Evolutionary conservation across 352 stramenopile species (phyloP).

Genomic region (Pythium insidiosum): DNA sequence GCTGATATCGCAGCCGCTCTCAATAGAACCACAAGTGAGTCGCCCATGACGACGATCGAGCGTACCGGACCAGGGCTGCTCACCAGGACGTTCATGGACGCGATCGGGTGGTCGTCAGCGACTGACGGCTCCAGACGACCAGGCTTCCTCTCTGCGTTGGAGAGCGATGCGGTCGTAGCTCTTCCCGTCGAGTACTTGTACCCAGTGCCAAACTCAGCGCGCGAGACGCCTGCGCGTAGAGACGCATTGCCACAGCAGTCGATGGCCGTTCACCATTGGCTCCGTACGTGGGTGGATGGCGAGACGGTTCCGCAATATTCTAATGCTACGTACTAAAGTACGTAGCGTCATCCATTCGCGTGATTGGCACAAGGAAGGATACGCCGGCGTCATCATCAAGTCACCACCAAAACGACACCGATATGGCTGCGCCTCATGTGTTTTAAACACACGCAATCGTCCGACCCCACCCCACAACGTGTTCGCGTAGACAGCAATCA

Average conservation of each 20-base stretch:
- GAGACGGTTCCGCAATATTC: neutral
- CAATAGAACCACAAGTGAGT: neutral
- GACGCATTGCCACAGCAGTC: slow-evolving; percentile 2
- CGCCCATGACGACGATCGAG: slow-evolving; percentile 35
- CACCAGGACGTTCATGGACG: slow-evolving; percentile 37
- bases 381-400: too few relatives aligned
- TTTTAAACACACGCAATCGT: too few relatives aligned
- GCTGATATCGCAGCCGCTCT: neutral
- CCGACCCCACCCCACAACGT: too few relatives aligned
- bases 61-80: slow-evolving; percentile 40
- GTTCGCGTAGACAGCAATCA: too few relatives aligned
- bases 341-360: neutral
- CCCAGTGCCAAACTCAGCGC: slow-evolving; percentile 24
- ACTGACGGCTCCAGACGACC: neutral
- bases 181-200: slow-evolving; percentile 29
- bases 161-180: slow-evolving; percentile 16
- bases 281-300: slow-evolving; percentile 18
- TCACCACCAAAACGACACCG: too few relatives aligned
- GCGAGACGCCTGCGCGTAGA: neutral
- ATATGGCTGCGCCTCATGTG: too few relatives aligned
- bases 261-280: slow-evolving; percentile 43
- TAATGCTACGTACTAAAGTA: neutral
- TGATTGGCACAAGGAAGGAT: too few relatives aligned
- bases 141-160: slow-evolving; percentile 16
- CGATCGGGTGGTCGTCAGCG: slow-evolving; percentile 20